Evolutionary conservation across 352 stramenopile genomes (phyloP).

Genomic region (Phytophthora pini): DNA sequence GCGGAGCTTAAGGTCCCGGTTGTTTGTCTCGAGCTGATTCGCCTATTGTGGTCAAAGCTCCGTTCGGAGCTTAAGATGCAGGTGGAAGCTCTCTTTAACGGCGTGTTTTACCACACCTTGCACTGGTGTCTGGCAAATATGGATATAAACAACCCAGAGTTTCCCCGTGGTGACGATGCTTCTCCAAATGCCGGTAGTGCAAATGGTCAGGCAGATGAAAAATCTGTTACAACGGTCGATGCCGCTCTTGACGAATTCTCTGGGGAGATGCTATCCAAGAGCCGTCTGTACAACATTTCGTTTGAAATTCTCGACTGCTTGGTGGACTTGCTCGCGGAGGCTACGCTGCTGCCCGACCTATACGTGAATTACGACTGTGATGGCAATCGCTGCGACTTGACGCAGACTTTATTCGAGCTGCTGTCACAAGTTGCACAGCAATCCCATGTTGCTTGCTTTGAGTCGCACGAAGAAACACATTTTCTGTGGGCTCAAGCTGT

Average conservation of each 20-base stretch:
- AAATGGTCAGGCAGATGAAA: constrained; percentile 15
- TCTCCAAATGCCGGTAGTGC: neutral
- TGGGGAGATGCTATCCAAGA: constrained; percentile 52
- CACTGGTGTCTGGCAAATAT: constrained; percentile 75
- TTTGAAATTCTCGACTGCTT: constrained; percentile 92
- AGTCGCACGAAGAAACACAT: constrained; percentile 74
- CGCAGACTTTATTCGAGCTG: constrained; percentile 95
- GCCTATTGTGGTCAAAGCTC: constrained; percentile 80
- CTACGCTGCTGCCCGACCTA: constrained; percentile 95
- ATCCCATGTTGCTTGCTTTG: constrained; percentile 69
- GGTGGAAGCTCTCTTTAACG: constrained; percentile 76
- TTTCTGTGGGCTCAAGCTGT: constrained; percentile 76
- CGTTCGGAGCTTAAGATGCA: constrained; percentile 82
- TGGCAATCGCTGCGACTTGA: constrained; percentile 93
- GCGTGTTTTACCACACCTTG: constrained; percentile 70
- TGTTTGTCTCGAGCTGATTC: constrained; percentile 66
- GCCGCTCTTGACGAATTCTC: constrained; percentile 71
- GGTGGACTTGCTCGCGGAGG: constrained; percentile 96
- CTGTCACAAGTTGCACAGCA: constrained; percentile 86
- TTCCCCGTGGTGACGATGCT: constrained; percentile 48
- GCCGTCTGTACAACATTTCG: constrained; percentile 67
- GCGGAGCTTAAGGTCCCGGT: constrained; percentile 61
- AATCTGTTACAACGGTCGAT: constrained; percentile 44
- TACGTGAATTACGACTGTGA: constrained; percentile 99
- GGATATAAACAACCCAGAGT: constrained; percentile 66